These are phyloP conservation scores for Phylloporus arenicola DNA, from an alignment of 768 basidiomycete genomes.

Conservation along the genomic window DNA sequence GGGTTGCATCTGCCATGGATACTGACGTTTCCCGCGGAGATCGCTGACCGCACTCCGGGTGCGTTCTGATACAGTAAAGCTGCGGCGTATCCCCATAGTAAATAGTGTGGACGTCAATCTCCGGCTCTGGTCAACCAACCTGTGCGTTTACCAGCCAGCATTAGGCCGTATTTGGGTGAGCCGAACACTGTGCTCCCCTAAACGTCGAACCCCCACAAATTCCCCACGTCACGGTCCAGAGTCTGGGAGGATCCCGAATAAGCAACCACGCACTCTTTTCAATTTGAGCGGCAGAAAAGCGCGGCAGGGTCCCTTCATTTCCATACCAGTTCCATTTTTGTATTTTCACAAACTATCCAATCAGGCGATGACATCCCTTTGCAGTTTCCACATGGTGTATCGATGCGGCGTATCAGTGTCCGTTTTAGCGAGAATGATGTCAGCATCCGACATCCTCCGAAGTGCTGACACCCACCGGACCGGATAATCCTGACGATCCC, in stretches of 20 bases:
- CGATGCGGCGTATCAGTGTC: constrained; percentile 20
- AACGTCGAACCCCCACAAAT: constrained; percentile 15
- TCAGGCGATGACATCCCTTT: not conserved
- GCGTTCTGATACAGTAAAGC: constrained; percentile 7
- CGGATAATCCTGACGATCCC: constrained; percentile 30
- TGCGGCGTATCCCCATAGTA: constrained; percentile 21
- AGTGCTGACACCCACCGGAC: constrained; percentile 13
- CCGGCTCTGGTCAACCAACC: constrained; percentile 10
- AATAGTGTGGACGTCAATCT: constrained; percentile 10
- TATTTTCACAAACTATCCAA: not conserved
- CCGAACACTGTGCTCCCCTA: constrained; percentile 9
- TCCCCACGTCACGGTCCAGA: constrained; percentile 18
- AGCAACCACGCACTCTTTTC: not conserved
- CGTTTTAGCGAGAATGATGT: constrained; percentile 10
- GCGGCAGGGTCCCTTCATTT: constrained; percentile 15
- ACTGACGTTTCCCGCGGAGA: constrained; percentile 28
- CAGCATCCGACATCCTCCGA: constrained; percentile 27
- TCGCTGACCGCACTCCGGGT: constrained; percentile 13
- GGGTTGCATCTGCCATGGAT: constrained; percentile 24
- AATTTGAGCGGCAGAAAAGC: not conserved
- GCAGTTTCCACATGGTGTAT: constrained; percentile 16
- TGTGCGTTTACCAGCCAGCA: not conserved
- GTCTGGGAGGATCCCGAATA: constrained; percentile 6
- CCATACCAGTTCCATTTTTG: constrained; percentile 2
- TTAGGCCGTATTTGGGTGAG: not conserved